Percentiles rank a stretch among this genome's conserved stretches.
Evolutionary conservation across 257 asterid species (phyloP).

Genomic region (Linaria vulgaris): DNA sequence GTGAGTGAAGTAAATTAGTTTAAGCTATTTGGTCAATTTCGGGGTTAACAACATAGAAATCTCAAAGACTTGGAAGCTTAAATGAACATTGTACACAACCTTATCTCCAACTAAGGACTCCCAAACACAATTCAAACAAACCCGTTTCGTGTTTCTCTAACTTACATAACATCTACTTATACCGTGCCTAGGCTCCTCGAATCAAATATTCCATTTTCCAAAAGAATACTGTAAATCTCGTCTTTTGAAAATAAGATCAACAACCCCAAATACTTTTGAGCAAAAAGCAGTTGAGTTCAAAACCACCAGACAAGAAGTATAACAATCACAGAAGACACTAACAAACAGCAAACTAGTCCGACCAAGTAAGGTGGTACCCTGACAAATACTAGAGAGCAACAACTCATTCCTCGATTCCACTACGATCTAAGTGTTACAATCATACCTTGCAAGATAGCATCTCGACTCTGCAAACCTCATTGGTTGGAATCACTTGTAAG

Average conservation of each 20-base stretch:
- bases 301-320: not conserved
- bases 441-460: conserved; percentile 84
- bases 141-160: no score
- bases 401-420: not conserved
- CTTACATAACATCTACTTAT: no score
- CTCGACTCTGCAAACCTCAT: conserved; percentile 62
- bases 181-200: no score
- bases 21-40: no score
- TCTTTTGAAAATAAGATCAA: not conserved
- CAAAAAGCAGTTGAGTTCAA: not conserved
- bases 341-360: not conserved
- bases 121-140: no score
- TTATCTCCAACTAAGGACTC: no score
- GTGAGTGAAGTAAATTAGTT: no score
- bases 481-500: conserved; percentile 59
- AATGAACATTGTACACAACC: not conserved
- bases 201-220: no score
- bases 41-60: no score
- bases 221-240: no score
- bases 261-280: not conserved
- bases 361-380: not conserved
- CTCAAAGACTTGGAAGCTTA: no score
- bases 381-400: not conserved
- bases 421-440: conserved; percentile 9
- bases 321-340: not conserved